Conservation (phyloP, 176 grass and related monocot species). For the Dactylis glomerata region DNA sequence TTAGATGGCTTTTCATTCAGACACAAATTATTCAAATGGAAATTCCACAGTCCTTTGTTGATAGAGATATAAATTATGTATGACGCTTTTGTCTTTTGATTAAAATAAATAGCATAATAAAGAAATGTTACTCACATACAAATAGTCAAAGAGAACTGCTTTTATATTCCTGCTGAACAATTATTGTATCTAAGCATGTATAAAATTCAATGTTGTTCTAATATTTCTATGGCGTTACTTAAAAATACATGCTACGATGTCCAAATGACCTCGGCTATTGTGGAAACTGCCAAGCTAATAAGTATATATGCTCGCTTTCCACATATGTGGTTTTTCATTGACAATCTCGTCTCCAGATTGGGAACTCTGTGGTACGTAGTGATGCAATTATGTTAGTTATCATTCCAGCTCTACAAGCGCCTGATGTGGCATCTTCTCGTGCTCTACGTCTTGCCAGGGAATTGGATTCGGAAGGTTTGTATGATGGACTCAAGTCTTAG, state of each 20-base stretch:
- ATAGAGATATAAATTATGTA: not conserved
- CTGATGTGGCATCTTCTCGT: constrained; percentile 73
- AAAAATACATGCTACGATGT: not conserved
- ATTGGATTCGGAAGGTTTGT: constrained; percentile 72
- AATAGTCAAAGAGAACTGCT: not conserved
- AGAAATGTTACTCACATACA: not conserved
- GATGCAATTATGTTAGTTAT: constrained; percentile 78
- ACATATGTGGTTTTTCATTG: constrained; percentile 6
- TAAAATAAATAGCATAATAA: not conserved
- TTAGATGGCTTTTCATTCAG: not conserved
- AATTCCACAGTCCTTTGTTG: not conserved
- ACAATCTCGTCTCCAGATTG: constrained; percentile 42
- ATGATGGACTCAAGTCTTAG: not conserved
- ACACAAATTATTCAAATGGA: not conserved
- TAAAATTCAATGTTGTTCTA: not conserved
- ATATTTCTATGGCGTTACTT: not conserved
- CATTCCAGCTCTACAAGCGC: constrained; percentile 74
- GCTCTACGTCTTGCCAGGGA: constrained; percentile 73
- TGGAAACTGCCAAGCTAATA: not conserved
- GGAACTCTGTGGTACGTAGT: constrained; percentile 58
- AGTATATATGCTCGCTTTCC: constrained; percentile 10
- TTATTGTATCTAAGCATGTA: not conserved
- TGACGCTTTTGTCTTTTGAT: not conserved
- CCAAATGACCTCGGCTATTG: not conserved
- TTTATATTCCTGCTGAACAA: not conserved